Base-by-base conservation (phyloP, 1,284 basidiomycete genomes). In the Cronartium ribicola region DNA sequence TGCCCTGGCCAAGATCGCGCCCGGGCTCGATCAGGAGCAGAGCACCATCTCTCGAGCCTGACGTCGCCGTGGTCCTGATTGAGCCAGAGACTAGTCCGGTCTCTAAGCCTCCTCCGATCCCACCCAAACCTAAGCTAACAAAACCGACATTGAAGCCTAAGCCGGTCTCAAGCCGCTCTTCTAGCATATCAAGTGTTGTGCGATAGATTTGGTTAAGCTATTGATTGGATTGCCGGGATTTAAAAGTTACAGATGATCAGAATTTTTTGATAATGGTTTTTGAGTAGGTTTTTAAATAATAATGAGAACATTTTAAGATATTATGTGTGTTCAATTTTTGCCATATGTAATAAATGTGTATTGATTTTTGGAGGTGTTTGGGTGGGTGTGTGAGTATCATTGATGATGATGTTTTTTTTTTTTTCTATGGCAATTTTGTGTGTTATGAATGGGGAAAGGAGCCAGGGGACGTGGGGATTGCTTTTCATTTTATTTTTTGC, bases 91-190 rank as follows among this genome's bases (percentile, higher is more conserved):
- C 57, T 22, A 4, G 4, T 57, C 61, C 51, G 20, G n/a, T 36
- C 40, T 29, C 13, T 22, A 4, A 41, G 36, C 67, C 66, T 5
- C 66, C 67, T 17, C 67, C 67, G n/a, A 59, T 68, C 17, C 55
- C 67, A 6, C 67, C 67, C 20, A 68, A 68, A 44, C 67, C 67
- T 22, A 68, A 68, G 36, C 37, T 51, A 40, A 22, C 48, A 36
- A 68, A 68, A 68, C 67, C 67, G 5, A 37, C 29, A 39, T 51
- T 68, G 17, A 68, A 68, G 41, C 67, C 67, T 44, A 68, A 59
- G 44, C 67, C 67, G 11, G 51, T 14, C 5, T 55, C 29, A 13
- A 55, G 29, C n/a, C n/a, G 51, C n/a, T 20, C 29, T 29, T 55
- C 51, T n/a, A 55, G 51, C 29, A 20, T 29, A 20, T 55, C 51